Base-by-base conservation (phyloP, 2,329 filamentous ascomycete species). In the Xylariaceae sp. region DNA sequence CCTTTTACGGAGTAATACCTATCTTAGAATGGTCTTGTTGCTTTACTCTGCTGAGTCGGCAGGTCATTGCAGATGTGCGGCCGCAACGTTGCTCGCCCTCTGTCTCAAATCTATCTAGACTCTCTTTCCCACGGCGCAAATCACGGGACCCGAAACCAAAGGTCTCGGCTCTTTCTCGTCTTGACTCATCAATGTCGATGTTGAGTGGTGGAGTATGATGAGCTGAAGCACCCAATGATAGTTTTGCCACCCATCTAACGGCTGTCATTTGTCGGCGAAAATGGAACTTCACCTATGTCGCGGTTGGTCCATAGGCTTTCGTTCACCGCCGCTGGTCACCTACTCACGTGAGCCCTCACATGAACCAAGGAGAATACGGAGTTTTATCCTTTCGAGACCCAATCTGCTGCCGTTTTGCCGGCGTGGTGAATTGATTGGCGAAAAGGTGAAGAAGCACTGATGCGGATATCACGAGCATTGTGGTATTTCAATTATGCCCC, bases 231-330 rank as follows among this genome's bases (percentile, higher is more conserved):
- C 8, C 37, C 33, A 39, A 44, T 46, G 33, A 25, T 21, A 42
- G 44, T 23, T 38, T 42, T 33, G 37, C 34, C 40, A 34, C 45
- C 14, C 12, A 27, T 48, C 37, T 40, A 41, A 50, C 37, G 22
- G 21, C 34, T 46, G 32, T 40, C 34, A 47, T 44, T 48, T 40
- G 27, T 35, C 34, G 14, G 37, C 22, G 37, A 27, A 20, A 46
- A 20, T 23, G 40, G 19, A 29, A 11, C 42, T 50, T 50, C 47
- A n/a, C n/a, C n/a, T n/a, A n/a, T n/a, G n/a, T n/a, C n/a, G n/a
- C n/a, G n/a, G n/a, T n/a, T n/a, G n/a, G n/a, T n/a, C n/a, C n/a
- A 42, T 50, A 48, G 50, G 50, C 40, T 47, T 42, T 11, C 17
- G 37, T 50, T 50, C 42, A 40, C 42, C 47, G 37, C 40, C 32